Percentiles rank a stretch among this genome's conserved stretches.
Evolutionary conservation across 805 yeast genomes (phyloP).

Genomic region (Suhomyces canberraensis): DNA sequence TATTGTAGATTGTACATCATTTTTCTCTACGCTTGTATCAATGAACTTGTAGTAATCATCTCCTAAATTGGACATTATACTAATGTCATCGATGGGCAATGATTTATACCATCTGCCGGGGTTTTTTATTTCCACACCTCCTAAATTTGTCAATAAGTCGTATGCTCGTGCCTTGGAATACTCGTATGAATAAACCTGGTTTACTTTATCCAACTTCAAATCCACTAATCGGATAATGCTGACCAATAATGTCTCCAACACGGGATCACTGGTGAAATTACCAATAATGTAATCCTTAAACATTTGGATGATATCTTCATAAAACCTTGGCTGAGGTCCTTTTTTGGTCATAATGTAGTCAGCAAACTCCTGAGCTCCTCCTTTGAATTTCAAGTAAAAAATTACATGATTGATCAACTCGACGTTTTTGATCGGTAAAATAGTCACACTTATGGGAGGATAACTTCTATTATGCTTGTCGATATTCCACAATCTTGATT

Average conservation of each 20-base stretch:
- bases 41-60: conserved; percentile 37
- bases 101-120: conserved; percentile 52
- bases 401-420: conserved; percentile 13
- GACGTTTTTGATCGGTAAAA: conserved; percentile 25
- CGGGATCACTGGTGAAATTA: conserved; percentile 44
- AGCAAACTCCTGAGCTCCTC: conserved; percentile 20
- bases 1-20: conserved; percentile 8
- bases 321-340: conserved; percentile 15
- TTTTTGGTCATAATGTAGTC: conserved; percentile 13
- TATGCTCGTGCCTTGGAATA: conserved; percentile 54
- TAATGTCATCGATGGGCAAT: conserved; percentile 44
- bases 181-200: conserved; percentile 26
- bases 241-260: conserved; percentile 44
- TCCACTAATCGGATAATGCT: conserved; percentile 30
- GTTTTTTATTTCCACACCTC: conserved; percentile 32
- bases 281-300: conserved; percentile 57
- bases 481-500: conserved; percentile 44
- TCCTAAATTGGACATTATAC: conserved; percentile 42
- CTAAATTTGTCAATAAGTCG: conserved; percentile 37
- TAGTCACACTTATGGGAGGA: conserved; percentile 32
- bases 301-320: conserved; percentile 40
- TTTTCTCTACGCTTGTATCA: conserved; percentile 12
- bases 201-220: not conserved
- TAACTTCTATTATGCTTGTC: conserved; percentile 23
- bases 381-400: conserved; percentile 17